These are phyloP conservation scores for Termitomyces sp. DNA, from an alignment of 768 basidiomycete genomes.

Conservation along the genomic window DNA sequence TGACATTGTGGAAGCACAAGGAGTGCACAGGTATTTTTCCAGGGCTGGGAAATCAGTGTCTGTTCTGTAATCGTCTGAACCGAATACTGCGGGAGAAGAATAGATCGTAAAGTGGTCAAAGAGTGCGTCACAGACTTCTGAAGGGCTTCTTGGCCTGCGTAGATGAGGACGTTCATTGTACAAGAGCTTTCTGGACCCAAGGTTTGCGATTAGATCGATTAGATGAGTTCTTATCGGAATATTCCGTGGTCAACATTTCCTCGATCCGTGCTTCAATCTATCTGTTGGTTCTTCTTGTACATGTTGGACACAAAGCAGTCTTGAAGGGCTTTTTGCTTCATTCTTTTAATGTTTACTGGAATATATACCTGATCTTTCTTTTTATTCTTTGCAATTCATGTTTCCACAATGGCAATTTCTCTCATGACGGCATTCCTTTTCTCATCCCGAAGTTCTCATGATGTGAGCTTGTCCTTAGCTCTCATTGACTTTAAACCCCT, in stretches of 20 bases:
- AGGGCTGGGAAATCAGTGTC: constrained; percentile 63
- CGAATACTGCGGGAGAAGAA: constrained; percentile 72
- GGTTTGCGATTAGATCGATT: not conserved
- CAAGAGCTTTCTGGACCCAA: not conserved
- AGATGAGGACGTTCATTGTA: constrained; percentile 72
- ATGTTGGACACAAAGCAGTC: too few relatives aligned
- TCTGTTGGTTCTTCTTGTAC: not conserved
- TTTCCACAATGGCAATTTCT: not conserved
- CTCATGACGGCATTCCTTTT: not conserved
- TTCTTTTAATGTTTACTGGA: not conserved
- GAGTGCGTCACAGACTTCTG: constrained; percentile 39
- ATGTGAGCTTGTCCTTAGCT: not conserved
- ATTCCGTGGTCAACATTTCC: not conserved
- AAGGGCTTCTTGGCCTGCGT: constrained; percentile 57
- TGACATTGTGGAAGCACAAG: constrained; percentile 72
- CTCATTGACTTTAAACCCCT: not conserved
- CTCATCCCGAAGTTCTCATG: not conserved
- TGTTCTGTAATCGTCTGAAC: constrained; percentile 63
- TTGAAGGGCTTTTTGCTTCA: not conserved
- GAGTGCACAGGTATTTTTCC: constrained; percentile 70
- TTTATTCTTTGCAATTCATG: not conserved
- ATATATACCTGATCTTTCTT: not conserved
- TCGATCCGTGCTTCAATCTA: not conserved
- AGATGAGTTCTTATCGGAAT: not conserved
- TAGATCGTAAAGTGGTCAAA: constrained; percentile 40